Conservation (phyloP, 441 rosid species). For the Dalechampia spathulata region DNA sequence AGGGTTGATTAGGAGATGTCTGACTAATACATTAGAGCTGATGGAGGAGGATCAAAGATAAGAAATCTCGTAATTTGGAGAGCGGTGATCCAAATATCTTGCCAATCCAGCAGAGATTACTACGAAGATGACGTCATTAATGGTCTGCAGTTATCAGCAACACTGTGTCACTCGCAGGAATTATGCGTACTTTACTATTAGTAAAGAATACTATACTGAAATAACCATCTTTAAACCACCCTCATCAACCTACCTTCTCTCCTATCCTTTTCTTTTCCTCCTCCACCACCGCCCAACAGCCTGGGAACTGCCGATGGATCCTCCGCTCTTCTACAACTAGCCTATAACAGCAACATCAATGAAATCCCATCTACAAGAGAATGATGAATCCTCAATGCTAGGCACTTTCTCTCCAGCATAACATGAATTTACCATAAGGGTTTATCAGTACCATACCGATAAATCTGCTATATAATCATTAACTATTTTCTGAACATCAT, state of each 20-base stretch:
- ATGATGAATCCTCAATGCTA: conserved; percentile 45
- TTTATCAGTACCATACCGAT: conserved; percentile 28
- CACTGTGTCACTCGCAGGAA: no score
- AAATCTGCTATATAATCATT: conserved; percentile 45
- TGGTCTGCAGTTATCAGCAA: conserved; percentile 48
- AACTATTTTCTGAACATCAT: conserved; percentile 14
- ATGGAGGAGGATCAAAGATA: neutral
- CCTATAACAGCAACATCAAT: conserved; percentile 44
- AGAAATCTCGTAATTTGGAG: conserved; percentile 29
- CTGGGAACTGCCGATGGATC: conserved; percentile 33
- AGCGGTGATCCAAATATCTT: conserved; percentile 41
- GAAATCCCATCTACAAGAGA: conserved; percentile 62
- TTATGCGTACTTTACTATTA: conserved; percentile 44
- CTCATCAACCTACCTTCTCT: neutral
- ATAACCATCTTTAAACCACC: conserved; percentile 28
- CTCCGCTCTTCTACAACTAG: conserved; percentile 30
- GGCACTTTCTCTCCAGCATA: conserved; percentile 27
- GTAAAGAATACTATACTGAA: conserved; percentile 26
- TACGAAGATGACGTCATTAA: conserved; percentile 58
- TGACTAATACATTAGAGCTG: neutral
- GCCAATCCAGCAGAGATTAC: conserved; percentile 42
- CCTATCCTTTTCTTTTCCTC: neutral
- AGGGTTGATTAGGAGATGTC: neutral
- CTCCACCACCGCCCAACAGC: neutral
- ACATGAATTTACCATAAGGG: conserved; percentile 64